phyloP scores from a whole-genome alignment of 768 basidiomycete species.

The Pholiota molesta region DNA sequence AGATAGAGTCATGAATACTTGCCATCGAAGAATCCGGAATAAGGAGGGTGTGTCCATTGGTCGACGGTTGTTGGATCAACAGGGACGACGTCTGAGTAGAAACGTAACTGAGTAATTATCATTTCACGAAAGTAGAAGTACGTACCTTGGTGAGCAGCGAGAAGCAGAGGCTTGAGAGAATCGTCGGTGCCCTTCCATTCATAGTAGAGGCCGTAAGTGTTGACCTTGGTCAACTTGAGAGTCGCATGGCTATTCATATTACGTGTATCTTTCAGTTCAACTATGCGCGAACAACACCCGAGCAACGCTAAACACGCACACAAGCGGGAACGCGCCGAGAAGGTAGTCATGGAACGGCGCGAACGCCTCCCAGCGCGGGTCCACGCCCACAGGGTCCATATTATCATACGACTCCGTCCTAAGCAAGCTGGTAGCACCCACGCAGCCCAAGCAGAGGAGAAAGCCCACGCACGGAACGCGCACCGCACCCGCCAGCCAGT shows the following conservation, averaged over 20 bases:
- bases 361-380: constrained; percentile 60
- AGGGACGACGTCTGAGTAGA: constrained; percentile 63
- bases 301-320: constrained; percentile 43
- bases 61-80: constrained; percentile 57
- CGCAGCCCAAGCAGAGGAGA: not conserved
- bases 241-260: constrained; percentile 48
- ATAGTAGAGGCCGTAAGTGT: constrained; percentile 76
- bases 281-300: not conserved
- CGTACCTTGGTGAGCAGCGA: constrained; percentile 70
- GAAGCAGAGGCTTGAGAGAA: constrained; percentile 67
- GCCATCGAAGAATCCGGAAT: constrained; percentile 66
- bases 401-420: constrained; percentile 60
- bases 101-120: no score
- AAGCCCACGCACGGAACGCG: constrained; percentile 39
- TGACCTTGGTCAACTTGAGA: constrained; percentile 68
- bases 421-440: not conserved
- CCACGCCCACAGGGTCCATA: constrained; percentile 48
- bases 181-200: constrained; percentile 69
- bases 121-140: not conserved
- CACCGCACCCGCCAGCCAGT: constrained; percentile 54
- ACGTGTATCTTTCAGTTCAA: not conserved
- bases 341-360: constrained; percentile 59
- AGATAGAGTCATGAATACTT: not conserved
- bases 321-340: constrained; percentile 54
- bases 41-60: constrained; percentile 65